Evolutionary conservation across 2,329 filamentous ascomycete species (phyloP), one percentile per base, ranked within the genome.

Genomic region (Aureobasidium leucospermi): DNA sequence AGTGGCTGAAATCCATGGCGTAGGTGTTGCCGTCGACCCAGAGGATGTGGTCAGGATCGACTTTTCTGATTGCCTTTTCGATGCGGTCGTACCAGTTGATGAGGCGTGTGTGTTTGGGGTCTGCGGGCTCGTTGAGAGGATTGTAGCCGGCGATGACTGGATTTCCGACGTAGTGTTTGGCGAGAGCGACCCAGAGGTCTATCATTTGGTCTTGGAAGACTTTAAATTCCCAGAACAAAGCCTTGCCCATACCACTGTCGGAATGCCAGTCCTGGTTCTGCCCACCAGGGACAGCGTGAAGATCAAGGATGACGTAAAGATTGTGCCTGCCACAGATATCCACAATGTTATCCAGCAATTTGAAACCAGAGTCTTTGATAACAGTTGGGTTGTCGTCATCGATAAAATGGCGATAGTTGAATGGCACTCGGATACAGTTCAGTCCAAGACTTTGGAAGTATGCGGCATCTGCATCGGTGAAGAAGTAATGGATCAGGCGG

Each of bases 321-420:
- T 75, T 73, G 31, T 75, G 64, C 60, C 74, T 70, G 13, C 75
- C 74, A 59, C 76, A 78, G 58, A 78, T 69, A 1, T 78, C 68
- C 4, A 81, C 70, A 1, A 78, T 71, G 9, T 75, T 70, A 61
- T 81, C 78, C 4, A 81, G 63, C 47, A 74, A 72, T 56, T 76
- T 74, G 62, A 80, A 80, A 0, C 78, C 78, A 6, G 71, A 68
- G 11, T 73, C 66, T 62, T 79, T 79, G 15, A 78, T 65, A 0
- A 76, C 74, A 9, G 71, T 66, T 0, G 78, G 78, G 60, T 79
- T 77, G 67, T 76, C 71, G 59, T 81, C 77, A 61, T 81, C 77
- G 52, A 79, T 76, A 28, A 80, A 79, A 62, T 81, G 78, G 0
- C 78, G 76, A 64, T 84, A 82, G 66, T 84, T 84, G 69, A 85